These are phyloP conservation scores for Phytophthora syringae DNA, from an alignment of 352 stramenopile genomes.

Conservation along the genomic window DNA sequence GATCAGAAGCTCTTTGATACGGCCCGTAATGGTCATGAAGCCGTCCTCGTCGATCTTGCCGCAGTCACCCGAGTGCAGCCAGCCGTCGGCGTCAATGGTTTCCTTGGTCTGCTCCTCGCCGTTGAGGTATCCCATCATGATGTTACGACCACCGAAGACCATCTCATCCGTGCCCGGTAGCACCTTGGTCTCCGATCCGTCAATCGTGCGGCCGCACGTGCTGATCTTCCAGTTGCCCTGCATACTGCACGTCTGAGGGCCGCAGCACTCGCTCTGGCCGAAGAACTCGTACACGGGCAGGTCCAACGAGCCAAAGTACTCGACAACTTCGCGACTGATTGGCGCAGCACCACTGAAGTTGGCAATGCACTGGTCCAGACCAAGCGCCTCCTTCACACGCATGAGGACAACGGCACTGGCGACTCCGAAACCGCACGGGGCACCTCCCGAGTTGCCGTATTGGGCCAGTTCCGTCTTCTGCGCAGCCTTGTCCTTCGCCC, in stretches of 20 bases:
- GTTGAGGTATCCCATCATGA: slow-evolving; percentile 92
- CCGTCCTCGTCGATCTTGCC: slow-evolving; percentile 90
- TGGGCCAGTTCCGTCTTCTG: slow-evolving; percentile 84
- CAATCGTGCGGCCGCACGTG: slow-evolving; percentile 82
- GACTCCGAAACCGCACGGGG: slow-evolving; percentile 90
- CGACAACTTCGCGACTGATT: slow-evolving; percentile 93
- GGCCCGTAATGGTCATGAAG: slow-evolving; percentile 96
- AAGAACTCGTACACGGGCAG: slow-evolving; percentile 95
- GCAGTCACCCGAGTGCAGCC: slow-evolving; percentile 94
- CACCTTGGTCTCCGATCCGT: slow-evolving; percentile 67
- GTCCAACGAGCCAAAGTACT: slow-evolving; percentile 96
- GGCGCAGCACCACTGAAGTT: slow-evolving; percentile 89
- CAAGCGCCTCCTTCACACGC: slow-evolving; percentile 90
- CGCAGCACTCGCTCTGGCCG: slow-evolving; percentile 92
- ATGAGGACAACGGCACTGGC: slow-evolving; percentile 88
- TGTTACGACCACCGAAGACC: slow-evolving; percentile 83
- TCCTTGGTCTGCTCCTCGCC: slow-evolving; percentile 81
- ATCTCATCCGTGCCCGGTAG: slow-evolving; percentile 72
- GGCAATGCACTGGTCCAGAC: slow-evolving; percentile 88
- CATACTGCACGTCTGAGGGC: slow-evolving; percentile 84
- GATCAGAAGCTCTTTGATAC: slow-evolving; percentile 97
- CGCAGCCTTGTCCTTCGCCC: slow-evolving; percentile 89
- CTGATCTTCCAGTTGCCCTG: slow-evolving; percentile 90
- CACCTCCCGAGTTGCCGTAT: slow-evolving; percentile 85
- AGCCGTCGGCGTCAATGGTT: slow-evolving; percentile 93